Evolutionary conservation across 768 basidiomycete genomes (phyloP), one percentile per base, ranked within the genome.

Genomic region (Termitomyces sp.): DNA sequence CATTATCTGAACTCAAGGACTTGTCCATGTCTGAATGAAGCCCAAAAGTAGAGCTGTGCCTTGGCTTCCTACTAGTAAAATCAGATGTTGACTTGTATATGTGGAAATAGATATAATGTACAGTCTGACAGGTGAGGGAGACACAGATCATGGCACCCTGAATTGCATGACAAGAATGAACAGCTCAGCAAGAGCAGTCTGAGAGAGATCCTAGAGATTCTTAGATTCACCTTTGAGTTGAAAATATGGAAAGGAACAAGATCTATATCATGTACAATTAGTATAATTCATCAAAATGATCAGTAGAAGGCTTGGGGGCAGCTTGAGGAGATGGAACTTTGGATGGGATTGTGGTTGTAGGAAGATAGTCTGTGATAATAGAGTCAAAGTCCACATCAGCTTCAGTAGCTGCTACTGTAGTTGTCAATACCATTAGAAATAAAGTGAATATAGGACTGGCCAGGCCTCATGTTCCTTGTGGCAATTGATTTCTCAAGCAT

Each of bases 361-460:
- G 86, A 24, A 86, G 73, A 67, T 93, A 93, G 70, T 91, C 91
- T 1, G 83, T 82, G 49, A 92, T 78, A 53, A 93, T 71, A 6
- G 88, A 85, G 67, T 92, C 86, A 63, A 93, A 92, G 57, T 85
- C 82, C 0, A 74, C 68, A 13, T 73, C 69, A n/a, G 75, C 66
- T 57, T 73, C 68, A 30, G 79, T 69, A 20, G 53, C 82, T 86
- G 56, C 26, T 22, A 39, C 45, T 46, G 46, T 56, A n/a, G 37
- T 57, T 56, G 63, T 62, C 48, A 49, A 44, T 48, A 26, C 18
- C 42, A 54, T 30, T 34, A 22, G 47, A 42, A 14, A 26, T 56
- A 49, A 34, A 62, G 37, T 16, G 4, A n/a, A 34, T 13, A 40
- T 32, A 39, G 48, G 2, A 54, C 66, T 56, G 71, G 82, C 84